These are phyloP conservation scores for Mycena leptocephala DNA, from an alignment of 768 basidiomycete genomes.

Conservation along the genomic window DNA sequence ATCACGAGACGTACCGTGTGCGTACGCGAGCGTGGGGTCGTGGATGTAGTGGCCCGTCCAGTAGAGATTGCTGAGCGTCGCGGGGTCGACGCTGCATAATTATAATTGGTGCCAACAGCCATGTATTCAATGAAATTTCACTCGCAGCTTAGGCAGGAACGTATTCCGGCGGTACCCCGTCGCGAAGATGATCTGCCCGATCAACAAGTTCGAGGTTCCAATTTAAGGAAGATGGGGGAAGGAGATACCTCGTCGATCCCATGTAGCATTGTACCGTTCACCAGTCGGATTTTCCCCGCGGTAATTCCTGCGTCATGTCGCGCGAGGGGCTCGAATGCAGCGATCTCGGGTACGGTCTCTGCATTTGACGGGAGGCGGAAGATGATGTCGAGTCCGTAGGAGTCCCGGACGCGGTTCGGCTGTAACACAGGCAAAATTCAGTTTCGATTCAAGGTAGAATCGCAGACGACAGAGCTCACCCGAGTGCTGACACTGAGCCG, in stretches of 20 bases:
- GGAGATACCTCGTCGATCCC: constrained; percentile 42
- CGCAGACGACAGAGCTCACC: constrained; percentile 1
- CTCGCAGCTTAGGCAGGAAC: constrained; percentile 39
- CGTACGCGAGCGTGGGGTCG: constrained; percentile 51
- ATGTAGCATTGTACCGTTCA: constrained; percentile 44
- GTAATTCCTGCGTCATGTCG: constrained; percentile 30
- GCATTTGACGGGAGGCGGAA: background rate
- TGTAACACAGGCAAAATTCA: background rate
- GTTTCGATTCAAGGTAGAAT: background rate
- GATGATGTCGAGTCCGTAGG: background rate
- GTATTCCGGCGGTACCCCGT: constrained; percentile 51
- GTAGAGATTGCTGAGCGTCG: constrained; percentile 26
- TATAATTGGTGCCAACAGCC: too few species aligned
- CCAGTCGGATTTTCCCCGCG: constrained; percentile 42
- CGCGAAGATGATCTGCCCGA: constrained; percentile 44
- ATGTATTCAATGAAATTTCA: background rate
- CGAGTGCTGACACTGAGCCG: constrained; percentile 33
- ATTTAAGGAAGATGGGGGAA: too few species aligned
- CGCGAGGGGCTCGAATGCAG: constrained; percentile 38
- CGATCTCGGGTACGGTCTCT: constrained; percentile 1
- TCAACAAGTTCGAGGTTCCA: too few species aligned
- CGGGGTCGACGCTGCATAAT: constrained; percentile 17
- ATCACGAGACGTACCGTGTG: background rate
- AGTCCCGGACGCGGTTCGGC: background rate
- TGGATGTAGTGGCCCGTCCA: constrained; percentile 49